Conservation (phyloP, 2,329 filamentous ascomycete species). For the Paraconiothyrium brasiliense region DNA sequence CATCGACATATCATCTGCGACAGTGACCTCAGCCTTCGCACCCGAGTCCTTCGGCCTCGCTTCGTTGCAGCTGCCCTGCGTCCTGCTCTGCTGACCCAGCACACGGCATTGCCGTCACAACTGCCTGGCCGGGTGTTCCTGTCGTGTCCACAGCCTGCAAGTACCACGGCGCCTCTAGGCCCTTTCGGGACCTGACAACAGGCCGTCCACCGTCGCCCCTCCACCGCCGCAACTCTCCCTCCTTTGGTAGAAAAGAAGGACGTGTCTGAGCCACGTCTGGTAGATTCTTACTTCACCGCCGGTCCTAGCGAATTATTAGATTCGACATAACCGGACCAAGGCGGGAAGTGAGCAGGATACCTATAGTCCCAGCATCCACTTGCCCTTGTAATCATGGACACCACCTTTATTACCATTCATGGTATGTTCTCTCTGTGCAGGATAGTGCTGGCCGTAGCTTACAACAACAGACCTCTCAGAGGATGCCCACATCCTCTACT, state of each 20-base stretch:
- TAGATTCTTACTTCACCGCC: constrained; percentile 30
- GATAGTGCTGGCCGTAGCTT: constrained; percentile 20
- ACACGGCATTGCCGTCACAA: not conserved
- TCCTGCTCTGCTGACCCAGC: not conserved
- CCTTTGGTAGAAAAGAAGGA: constrained; percentile 27
- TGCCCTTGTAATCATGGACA: constrained; percentile 63
- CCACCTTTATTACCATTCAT: constrained; percentile 91
- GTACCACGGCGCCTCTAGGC: constrained; percentile 3
- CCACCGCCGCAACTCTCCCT: constrained; percentile 33
- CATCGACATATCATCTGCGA: constrained; percentile 12
- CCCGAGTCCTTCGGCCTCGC: constrained; percentile 2
- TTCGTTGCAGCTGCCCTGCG: constrained; percentile 1
- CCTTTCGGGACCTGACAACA: constrained; percentile 10
- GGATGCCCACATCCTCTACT: constrained; percentile 83
- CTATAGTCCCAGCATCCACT: not conserved
- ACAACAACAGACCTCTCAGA: constrained; percentile 70
- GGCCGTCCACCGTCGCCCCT: constrained; percentile 23
- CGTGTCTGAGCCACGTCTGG: constrained; percentile 18
- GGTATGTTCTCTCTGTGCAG: constrained; percentile 62
- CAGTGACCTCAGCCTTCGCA: constrained; percentile 9
- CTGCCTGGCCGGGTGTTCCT: constrained; percentile 2
- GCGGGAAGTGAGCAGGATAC: constrained; percentile 27
- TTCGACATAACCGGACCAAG: constrained; percentile 41
- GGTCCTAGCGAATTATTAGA: constrained; percentile 50
- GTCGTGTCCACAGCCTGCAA: not conserved